A percentile compares a stretch with the other conserved stretches of the same genome.
Conservation (phyloP, 2,329 filamentous ascomycete genomes). For the Clonostachys sp. region DNA sequence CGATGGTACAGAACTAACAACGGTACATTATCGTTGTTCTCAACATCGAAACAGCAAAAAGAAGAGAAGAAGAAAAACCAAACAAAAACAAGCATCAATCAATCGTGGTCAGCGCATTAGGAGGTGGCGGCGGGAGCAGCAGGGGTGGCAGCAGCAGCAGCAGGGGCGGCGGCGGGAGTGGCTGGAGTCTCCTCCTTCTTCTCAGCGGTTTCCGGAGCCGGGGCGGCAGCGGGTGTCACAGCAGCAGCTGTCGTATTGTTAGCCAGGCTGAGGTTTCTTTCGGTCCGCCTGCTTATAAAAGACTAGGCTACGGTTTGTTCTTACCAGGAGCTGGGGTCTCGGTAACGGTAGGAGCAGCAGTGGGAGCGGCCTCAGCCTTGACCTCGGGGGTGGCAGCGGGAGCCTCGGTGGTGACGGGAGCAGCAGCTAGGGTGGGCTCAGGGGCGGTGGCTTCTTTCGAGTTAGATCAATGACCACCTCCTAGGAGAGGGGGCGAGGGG, state of each 20-base stretch:
- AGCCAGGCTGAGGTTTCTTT: not conserved
- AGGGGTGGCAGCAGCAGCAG: slow-evolving; percentile 12
- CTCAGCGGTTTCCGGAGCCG: slow-evolving; percentile 2
- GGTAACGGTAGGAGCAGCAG: slow-evolving; percentile 14
- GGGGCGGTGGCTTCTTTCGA: not conserved
- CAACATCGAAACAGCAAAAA: not conserved
- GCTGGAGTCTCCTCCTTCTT: slow-evolving; percentile 8
- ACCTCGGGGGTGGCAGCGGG: slow-evolving; percentile 4
- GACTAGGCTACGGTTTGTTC: not conserved
- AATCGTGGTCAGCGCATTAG: slow-evolving; percentile 3
- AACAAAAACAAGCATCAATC: not conserved
- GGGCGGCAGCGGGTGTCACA: slow-evolving; percentile 4
- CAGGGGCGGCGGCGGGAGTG: slow-evolving; percentile 9
- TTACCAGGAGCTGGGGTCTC: slow-evolving; percentile 9
- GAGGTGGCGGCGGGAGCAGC: slow-evolving; percentile 13
- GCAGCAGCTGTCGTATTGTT: slow-evolving; percentile 1
- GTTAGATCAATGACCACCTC: not conserved
- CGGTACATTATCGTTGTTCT: not conserved
- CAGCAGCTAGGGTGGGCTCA: not conserved
- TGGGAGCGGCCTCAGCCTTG: slow-evolving; percentile 8
- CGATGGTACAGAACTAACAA: not conserved
- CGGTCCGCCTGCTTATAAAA: not conserved
- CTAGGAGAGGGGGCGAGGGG: not conserved
- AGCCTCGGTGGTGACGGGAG: slow-evolving; percentile 1
- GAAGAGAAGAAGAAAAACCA: slow-evolving; percentile 1